Conservation (phyloP, 1,284 basidiomycete species). For the Meripilus lineatus region DNA sequence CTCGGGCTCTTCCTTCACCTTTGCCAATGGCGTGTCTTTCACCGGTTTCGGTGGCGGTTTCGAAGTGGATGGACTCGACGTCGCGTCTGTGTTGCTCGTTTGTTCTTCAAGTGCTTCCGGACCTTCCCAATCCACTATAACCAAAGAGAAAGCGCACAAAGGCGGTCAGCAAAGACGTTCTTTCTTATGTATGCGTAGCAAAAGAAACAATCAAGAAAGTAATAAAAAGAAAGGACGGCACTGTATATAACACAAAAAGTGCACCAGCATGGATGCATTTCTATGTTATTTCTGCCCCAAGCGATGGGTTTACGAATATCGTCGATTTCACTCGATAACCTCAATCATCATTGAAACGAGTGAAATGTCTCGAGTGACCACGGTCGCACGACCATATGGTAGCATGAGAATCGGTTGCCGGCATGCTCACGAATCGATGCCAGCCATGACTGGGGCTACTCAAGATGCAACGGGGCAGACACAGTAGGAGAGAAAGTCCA, state of each 20-base stretch:
- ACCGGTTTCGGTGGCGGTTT: background rate
- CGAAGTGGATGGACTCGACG: constrained; percentile 4
- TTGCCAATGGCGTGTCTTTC: constrained; percentile 13
- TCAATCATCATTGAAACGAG: too few relatives aligned
- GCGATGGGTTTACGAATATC: too few relatives aligned
- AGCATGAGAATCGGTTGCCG: background rate
- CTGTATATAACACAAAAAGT: too few relatives aligned
- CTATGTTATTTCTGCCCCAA: too few relatives aligned
- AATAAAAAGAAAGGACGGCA: too few relatives aligned
- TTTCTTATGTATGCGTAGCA: background rate
- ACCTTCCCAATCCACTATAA: constrained; percentile 68
- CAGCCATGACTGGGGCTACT: background rate
- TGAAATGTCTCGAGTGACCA: too few relatives aligned
- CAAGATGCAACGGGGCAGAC: background rate
- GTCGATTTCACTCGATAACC: too few relatives aligned
- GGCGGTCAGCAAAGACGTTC: too few relatives aligned
- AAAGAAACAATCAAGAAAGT: background rate
- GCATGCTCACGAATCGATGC: background rate
- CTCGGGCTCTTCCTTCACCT: constrained; percentile 14
- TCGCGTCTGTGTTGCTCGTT: background rate
- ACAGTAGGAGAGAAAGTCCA: constrained; percentile 7
- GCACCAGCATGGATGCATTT: too few relatives aligned
- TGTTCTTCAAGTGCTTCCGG: constrained; percentile 45
- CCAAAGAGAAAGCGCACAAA: constrained; percentile 16
- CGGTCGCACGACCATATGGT: background rate